Evolutionary conservation across 768 basidiomycete species (phyloP).

Genomic region (Dentipellis sp.): DNA sequence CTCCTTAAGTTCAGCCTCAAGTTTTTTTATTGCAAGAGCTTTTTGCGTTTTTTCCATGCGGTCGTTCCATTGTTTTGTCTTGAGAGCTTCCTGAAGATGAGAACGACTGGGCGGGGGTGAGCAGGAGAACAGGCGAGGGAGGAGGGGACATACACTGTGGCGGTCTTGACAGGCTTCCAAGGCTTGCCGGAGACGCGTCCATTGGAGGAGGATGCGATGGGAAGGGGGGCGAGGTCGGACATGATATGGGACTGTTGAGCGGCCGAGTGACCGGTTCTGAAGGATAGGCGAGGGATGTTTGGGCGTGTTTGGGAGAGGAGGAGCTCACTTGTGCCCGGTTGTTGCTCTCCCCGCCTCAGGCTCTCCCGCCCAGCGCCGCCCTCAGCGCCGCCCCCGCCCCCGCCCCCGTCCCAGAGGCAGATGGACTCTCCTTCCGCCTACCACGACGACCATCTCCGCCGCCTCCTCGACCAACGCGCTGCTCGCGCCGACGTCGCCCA

Average conservation of each 20-base stretch:
- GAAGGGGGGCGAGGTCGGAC: conserved; percentile 14
- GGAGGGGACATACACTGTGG: conserved; percentile 36
- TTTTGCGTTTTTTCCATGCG: conserved; percentile 63
- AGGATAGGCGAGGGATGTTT: neutral
- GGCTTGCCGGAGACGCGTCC: conserved; percentile 64
- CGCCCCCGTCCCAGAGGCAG: conserved; percentile 23
- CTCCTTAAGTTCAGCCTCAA: conserved; percentile 64
- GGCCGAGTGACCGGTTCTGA: neutral
- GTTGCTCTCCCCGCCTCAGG: conserved; percentile 11
- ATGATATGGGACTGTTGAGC: conserved; percentile 1
- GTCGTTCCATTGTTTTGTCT: conserved; percentile 56
- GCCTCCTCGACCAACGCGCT: conserved; percentile 45
- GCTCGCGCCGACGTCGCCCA: conserved; percentile 37
- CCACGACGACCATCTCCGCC: conserved; percentile 38
- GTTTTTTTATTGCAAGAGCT: conserved; percentile 61
- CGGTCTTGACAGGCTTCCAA: conserved; percentile 48
- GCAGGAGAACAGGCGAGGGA: neutral
- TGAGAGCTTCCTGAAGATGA: conserved; percentile 54
- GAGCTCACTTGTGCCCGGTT: neutral
- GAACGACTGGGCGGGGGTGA: conserved; percentile 42
- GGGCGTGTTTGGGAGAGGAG: neutral
- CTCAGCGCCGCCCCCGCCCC: conserved; percentile 5
- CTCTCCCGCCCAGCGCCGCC: conserved; percentile 5
- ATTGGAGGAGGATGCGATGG: conserved; percentile 47
- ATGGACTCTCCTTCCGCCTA: conserved; percentile 27